phyloP scores from a whole-genome alignment of 176 grass and related monocot genomes.

The Eremochloa ophiuroides region DNA sequence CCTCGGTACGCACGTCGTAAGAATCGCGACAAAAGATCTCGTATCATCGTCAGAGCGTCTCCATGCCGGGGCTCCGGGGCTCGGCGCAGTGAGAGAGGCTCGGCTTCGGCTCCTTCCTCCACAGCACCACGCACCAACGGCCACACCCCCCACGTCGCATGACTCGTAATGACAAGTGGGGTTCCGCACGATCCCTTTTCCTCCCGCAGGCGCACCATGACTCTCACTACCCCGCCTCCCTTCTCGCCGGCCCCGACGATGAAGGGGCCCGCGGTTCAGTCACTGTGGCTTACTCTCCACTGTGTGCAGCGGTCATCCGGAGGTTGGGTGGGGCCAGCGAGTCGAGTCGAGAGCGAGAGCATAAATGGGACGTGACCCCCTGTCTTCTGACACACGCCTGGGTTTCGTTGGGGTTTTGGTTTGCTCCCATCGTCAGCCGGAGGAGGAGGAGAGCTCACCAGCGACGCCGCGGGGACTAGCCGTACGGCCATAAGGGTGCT shows the following conservation, averaged over 20 bases:
- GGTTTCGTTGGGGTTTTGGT: background rate
- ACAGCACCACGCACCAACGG: background rate
- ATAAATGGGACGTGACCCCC: slow-evolving; percentile 25
- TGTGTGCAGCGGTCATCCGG: too few species aligned
- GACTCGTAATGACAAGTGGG: slow-evolving; percentile 4
- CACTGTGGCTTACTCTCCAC: too few species aligned
- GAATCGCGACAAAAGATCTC: slow-evolving; percentile 14
- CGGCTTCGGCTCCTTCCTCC: too few species aligned
- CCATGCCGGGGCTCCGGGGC: too few species aligned
- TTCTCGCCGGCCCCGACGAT: too few species aligned
- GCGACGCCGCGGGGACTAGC: background rate
- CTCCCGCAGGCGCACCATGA: background rate
- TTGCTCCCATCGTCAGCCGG: background rate
- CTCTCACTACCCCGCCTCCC: too few species aligned
- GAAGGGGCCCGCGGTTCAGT: too few species aligned
- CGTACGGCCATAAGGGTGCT: slow-evolving; percentile 14
- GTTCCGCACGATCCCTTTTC: background rate
- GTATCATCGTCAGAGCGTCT: background rate
- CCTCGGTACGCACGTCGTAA: too few species aligned
- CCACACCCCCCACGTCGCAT: background rate
- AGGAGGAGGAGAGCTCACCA: slow-evolving; percentile 2
- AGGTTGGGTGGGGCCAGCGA: background rate
- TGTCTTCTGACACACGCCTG: background rate
- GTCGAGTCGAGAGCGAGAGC: too few species aligned
- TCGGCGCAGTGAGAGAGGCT: too few species aligned